Evolutionary conservation across 2,329 filamentous ascomycete species (phyloP).

Genomic region (Capronia coronata): DNA sequence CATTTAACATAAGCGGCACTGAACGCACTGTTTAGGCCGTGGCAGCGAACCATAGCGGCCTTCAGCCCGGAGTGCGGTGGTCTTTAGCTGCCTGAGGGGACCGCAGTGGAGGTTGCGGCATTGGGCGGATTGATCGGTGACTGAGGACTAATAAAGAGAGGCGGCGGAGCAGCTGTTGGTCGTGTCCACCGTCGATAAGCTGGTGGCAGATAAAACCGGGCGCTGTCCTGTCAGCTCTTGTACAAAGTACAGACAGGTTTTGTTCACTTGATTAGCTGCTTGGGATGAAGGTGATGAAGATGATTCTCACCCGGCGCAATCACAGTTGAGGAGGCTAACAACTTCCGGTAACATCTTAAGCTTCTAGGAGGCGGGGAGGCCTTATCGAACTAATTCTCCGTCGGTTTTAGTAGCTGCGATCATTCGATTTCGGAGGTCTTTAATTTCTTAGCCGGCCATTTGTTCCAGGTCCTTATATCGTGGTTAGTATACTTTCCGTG

Average conservation of each 20-base stretch:
- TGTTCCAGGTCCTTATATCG: too few relatives aligned
- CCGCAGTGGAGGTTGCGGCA: neutral
- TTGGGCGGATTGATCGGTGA: neutral
- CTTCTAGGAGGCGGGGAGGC: constrained; percentile 82
- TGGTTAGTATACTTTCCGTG: too few relatives aligned
- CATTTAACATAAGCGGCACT: neutral
- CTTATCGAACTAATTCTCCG: constrained; percentile 69
- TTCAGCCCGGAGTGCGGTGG: neutral
- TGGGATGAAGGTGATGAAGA: too few relatives aligned
- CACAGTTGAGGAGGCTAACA: too few relatives aligned
- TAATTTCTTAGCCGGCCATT: constrained; percentile 83
- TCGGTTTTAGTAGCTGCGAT: constrained; percentile 82
- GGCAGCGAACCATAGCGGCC: neutral
- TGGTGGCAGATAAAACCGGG: too few relatives aligned
- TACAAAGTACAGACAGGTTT: too few relatives aligned
- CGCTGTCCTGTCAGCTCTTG: too few relatives aligned
- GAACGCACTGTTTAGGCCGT: neutral
- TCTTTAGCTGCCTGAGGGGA: too few relatives aligned
- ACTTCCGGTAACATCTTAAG: constrained; percentile 83
- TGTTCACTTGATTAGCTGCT: too few relatives aligned
- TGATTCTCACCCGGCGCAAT: too few relatives aligned
- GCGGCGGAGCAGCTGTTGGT: too few relatives aligned
- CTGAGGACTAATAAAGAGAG: neutral
- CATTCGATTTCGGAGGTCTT: constrained; percentile 81
- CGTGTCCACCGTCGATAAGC: too few relatives aligned